A percentile compares a stretch with the other conserved stretches of the same genome.
phyloP scores from a whole-genome alignment of 2,329 filamentous ascomycete species.

The Aureobasidium namibiae region DNA sequence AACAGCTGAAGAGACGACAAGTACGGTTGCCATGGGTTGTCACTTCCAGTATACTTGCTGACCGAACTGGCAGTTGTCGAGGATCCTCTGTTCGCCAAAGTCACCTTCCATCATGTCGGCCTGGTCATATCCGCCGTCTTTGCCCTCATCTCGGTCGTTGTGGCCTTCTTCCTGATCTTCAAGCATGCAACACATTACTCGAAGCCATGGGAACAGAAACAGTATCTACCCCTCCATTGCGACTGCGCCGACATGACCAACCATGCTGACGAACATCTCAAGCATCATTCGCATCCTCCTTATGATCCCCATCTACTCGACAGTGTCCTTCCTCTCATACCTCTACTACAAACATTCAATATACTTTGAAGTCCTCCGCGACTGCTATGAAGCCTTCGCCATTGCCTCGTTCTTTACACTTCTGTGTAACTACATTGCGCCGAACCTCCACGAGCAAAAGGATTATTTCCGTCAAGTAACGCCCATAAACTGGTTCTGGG shows the following conservation, averaged over 20 bases:
- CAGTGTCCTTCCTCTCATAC: conserved; percentile 65
- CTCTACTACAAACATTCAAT: conserved; percentile 68
- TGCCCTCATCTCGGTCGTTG: conserved; percentile 40
- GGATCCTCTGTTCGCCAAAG: conserved; percentile 39
- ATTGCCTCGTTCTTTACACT: conserved; percentile 81
- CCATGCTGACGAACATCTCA: not conserved
- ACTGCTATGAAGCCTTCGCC: conserved; percentile 85
- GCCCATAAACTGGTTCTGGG: conserved; percentile 67
- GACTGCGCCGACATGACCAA: not conserved
- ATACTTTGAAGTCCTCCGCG: conserved; percentile 72
- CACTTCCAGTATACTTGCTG: not conserved
- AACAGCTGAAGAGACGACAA: conserved; percentile 39
- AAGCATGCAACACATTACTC: conserved; percentile 53
- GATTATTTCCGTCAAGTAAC: conserved; percentile 64
- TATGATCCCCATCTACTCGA: conserved; percentile 76
- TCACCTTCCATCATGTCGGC: conserved; percentile 51
- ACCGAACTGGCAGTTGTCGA: conserved; percentile 33
- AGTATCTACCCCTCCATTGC: conserved; percentile 33
- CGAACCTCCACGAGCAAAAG: conserved; percentile 71
- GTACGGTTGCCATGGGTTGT: conserved; percentile 22
- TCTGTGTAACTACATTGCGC: conserved; percentile 71
- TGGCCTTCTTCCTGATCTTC: conserved; percentile 48
- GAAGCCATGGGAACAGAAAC: conserved; percentile 51
- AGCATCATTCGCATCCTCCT: conserved; percentile 82
- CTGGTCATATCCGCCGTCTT: conserved; percentile 47